Conservation (phyloP, 1,284 basidiomycete genomes). For the Stygiomarasmius scandens region DNA sequence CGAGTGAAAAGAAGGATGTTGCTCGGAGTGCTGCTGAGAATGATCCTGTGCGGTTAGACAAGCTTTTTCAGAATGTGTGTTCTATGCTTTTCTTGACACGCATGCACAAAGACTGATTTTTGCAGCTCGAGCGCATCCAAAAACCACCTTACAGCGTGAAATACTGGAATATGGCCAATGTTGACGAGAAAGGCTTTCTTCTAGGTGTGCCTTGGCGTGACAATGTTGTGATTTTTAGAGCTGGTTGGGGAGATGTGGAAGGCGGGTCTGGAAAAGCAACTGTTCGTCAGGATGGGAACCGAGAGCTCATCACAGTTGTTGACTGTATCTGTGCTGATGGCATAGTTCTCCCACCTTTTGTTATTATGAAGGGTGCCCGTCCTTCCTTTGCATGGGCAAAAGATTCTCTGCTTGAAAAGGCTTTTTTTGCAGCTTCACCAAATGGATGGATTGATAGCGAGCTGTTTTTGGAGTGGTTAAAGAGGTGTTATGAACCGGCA, state of each 20-base stretch:
- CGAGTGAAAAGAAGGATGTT: no score
- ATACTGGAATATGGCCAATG: conserved; percentile 37
- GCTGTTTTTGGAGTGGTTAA: conserved; percentile 9
- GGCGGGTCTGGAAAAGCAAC: conserved; percentile 25
- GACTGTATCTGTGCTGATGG: conserved; percentile 41
- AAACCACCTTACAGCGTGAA: no score
- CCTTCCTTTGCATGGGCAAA: conserved; percentile 16
- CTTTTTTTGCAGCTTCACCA: conserved; percentile 8
- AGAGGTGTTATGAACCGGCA: conserved; percentile 34
- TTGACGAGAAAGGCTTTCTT: conserved; percentile 44
- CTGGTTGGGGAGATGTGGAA: no score
- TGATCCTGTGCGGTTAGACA: no score
- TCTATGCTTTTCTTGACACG: no score
- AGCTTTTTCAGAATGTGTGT: no score
- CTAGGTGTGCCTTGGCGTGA: conserved; percentile 30
- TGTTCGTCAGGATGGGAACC: conserved; percentile 30
- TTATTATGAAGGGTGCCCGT: conserved; percentile 28
- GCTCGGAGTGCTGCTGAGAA: no score
- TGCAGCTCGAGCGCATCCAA: no score
- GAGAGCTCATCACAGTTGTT: conserved; percentile 41
- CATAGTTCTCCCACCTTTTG: conserved; percentile 21
- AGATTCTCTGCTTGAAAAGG: conserved; percentile 2
- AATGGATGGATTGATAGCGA: conserved; percentile 15
- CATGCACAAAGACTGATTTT: no score
- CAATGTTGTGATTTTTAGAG: conserved; percentile 22